phyloP scores from a whole-genome alignment of 2,329 filamentous ascomycete genomes.

The Microcyclospora tardicrescens region DNA sequence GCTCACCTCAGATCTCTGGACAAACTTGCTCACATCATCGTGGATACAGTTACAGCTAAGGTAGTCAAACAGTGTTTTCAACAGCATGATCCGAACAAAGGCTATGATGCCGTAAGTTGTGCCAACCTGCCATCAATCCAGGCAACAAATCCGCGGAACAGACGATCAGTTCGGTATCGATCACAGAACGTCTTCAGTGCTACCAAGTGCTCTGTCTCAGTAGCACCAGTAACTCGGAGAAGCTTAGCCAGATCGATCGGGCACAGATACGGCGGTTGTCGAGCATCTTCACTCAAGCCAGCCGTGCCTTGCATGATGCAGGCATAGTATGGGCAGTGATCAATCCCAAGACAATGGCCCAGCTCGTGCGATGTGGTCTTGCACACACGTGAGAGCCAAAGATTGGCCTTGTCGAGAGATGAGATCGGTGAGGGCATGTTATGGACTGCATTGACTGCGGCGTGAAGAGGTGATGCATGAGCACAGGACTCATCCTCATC shows the following conservation, averaged over 20 bases:
- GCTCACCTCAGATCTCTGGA: no score
- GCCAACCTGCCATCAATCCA: slow-evolving; percentile 26
- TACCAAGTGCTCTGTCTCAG: slow-evolving; percentile 27
- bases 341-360: slow-evolving; percentile 56
- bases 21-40: no score
- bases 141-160: slow-evolving; percentile 35
- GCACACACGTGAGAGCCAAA: slow-evolving; percentile 47
- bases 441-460: neutral
- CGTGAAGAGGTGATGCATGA: neutral
- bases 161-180: slow-evolving; percentile 26
- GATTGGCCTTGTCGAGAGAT: slow-evolving; percentile 10
- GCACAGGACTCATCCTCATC: neutral
- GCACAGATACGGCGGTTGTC: slow-evolving; percentile 52
- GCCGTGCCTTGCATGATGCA: slow-evolving; percentile 52
- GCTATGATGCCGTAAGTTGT: no score
- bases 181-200: slow-evolving; percentile 32
- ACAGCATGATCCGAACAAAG: no score
- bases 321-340: slow-evolving; percentile 52
- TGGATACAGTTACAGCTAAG: no score
- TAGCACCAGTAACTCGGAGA: slow-evolving; percentile 8
- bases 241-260: slow-evolving; percentile 47
- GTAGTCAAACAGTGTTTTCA: no score
- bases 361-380: slow-evolving; percentile 52
- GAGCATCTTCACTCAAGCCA: slow-evolving; percentile 43
- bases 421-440: neutral